Evolutionary conservation across 768 basidiomycete species (phyloP).

Genomic region (Mrakia gelida): DNA sequence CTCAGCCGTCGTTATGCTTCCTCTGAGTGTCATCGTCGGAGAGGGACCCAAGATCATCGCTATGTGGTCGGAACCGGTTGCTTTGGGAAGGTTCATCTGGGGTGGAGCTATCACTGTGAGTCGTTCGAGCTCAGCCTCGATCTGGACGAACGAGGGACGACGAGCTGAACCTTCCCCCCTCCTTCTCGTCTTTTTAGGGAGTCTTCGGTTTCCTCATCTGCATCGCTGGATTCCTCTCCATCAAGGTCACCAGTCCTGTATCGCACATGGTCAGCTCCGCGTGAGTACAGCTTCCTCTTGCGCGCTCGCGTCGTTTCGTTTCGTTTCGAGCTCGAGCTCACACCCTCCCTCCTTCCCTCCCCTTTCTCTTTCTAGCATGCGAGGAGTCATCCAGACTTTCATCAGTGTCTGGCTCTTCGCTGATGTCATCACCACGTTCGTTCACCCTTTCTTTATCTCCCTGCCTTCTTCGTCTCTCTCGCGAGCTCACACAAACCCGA

Average conservation of each 20-base stretch:
- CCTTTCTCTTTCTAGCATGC: constrained; percentile 48
- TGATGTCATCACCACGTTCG: constrained; percentile 70
- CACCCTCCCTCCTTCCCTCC: background rate
- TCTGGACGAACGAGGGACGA: background rate
- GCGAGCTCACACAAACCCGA: background rate
- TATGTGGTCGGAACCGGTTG: constrained; percentile 54
- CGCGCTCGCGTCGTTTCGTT: background rate
- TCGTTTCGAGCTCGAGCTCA: too few species aligned
- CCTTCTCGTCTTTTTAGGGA: constrained; percentile 61
- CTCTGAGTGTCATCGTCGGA: constrained; percentile 67
- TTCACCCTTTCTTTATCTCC: background rate
- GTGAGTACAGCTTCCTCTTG: background rate
- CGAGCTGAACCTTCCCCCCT: background rate
- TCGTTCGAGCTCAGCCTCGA: background rate
- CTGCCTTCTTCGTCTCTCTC: background rate
- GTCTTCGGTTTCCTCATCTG: constrained; percentile 88
- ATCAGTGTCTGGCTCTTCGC: constrained; percentile 63
- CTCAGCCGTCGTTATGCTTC: constrained; percentile 66
- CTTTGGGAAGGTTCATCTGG: constrained; percentile 38
- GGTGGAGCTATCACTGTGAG: constrained; percentile 40
- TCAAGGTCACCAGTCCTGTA: constrained; percentile 95
- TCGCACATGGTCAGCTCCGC: constrained; percentile 97
- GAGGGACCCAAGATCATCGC: constrained; percentile 63
- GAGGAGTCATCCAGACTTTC: constrained; percentile 85
- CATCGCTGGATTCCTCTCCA: constrained; percentile 84